phyloP scores from a whole-genome alignment of 108 stramenopile species.

The Pseudonitzschia multiseries region DNA sequence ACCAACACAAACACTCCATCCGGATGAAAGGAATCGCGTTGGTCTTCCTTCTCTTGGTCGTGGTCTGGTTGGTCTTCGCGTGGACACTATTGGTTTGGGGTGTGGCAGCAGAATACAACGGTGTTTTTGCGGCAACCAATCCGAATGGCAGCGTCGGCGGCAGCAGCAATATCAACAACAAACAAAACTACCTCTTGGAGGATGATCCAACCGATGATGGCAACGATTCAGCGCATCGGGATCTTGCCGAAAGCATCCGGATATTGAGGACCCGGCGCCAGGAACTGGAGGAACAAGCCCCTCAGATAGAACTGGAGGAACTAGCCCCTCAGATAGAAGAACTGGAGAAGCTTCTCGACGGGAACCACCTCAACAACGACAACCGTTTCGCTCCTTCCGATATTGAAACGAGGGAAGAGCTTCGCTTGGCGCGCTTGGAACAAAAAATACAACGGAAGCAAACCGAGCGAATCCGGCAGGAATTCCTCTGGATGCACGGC shows the following conservation, averaged over 20 bases:
- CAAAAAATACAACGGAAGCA: background rate
- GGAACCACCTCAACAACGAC: background rate
- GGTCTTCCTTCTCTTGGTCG: no score
- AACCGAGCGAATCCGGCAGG: background rate
- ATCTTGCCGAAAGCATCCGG: slow-evolving; percentile 1
- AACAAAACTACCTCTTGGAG: no score
- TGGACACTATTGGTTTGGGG: no score
- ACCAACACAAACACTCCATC: no score
- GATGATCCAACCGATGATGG: background rate
- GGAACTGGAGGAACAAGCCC: background rate
- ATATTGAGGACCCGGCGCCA: background rate
- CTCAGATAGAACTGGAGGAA: background rate
- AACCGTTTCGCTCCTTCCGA: background rate
- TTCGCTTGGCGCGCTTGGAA: slow-evolving; percentile 4
- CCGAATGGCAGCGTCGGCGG: no score
- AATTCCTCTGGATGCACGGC: background rate
- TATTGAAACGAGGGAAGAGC: background rate
- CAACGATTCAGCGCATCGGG: background rate
- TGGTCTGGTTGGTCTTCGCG: no score
- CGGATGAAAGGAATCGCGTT: no score
- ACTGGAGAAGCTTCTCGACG: background rate
- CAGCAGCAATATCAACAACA: no score
- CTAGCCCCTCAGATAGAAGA: background rate
- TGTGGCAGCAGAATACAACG: no score
- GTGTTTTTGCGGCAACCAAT: no score